Evolutionary conservation across 345 rosid genomes (phyloP).

Genomic region (Rhodamnia argentea): DNA sequence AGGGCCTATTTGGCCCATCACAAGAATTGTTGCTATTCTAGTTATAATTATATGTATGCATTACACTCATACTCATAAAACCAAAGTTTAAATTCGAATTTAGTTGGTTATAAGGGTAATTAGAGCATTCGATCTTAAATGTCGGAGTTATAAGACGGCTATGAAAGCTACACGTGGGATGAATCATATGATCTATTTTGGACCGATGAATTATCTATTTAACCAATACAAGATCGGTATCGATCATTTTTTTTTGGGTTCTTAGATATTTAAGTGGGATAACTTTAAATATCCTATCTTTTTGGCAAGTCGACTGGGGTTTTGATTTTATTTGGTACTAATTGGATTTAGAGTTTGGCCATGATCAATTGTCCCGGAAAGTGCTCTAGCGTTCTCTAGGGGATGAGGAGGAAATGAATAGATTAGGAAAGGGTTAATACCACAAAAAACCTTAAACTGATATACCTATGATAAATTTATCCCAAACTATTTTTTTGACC

Average conservation of each 20-base stretch:
- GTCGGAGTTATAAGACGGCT: not conserved
- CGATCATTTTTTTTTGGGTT: not conserved
- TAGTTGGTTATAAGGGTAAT: not conserved
- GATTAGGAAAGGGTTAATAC: no score
- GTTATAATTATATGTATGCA: accelerated
- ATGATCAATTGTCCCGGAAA: not conserved
- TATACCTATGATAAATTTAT: no score
- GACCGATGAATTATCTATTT: not conserved
- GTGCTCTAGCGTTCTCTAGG: not conserved
- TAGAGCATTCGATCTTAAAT: not conserved
- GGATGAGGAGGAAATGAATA: not conserved
- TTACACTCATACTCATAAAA: not conserved
- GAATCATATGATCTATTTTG: not conserved
- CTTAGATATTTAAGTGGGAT: not conserved
- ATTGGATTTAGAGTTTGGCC: not conserved
- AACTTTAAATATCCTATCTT: not conserved
- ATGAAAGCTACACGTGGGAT: not conserved
- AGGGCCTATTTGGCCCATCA: not conserved
- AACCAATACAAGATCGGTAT: not conserved
- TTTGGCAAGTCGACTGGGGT: not conserved
- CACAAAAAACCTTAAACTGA: no score
- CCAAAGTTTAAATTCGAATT: not conserved
- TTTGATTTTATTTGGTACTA: not conserved
- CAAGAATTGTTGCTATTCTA: not conserved
- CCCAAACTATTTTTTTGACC: no score